Conservation (phyloP, 148 eudicot genomes). For the Nyssa sinensis region DNA sequence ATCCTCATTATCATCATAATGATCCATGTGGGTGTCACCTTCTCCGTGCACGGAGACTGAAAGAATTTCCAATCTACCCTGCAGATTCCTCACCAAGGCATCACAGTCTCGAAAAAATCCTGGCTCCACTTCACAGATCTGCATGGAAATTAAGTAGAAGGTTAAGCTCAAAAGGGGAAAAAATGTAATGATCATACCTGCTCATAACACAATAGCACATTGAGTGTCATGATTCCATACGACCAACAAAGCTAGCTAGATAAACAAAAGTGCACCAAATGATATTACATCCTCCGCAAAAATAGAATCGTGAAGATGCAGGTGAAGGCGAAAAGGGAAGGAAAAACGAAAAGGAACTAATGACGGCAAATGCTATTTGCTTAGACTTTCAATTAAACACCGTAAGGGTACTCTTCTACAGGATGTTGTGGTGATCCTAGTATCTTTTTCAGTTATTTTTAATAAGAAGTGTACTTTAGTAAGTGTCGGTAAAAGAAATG, state of each 20-base stretch:
- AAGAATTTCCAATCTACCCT: conserved; percentile 84
- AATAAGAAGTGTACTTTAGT: too few species aligned
- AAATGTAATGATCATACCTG: not conserved
- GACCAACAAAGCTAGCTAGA: not conserved
- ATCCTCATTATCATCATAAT: conserved; percentile 65
- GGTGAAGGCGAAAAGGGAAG: not conserved
- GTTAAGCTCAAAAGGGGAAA: conserved; percentile 1
- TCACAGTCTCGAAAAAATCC: conserved; percentile 78
- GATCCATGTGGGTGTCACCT: conserved; percentile 69
- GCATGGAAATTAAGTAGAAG: conserved; percentile 10
- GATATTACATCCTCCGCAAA: not conserved
- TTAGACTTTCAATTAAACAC: too few species aligned
- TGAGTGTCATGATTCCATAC: not conserved
- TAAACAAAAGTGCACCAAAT: not conserved
- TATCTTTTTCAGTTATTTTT: too few species aligned
- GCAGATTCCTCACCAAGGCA: conserved; percentile 63
- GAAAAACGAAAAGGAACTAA: not conserved
- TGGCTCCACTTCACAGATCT: conserved; percentile 89
- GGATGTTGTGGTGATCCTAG: too few species aligned
- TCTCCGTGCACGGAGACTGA: conserved; percentile 80
- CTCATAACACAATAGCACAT: not conserved
- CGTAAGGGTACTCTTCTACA: too few species aligned
- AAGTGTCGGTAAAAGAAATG: too few species aligned
- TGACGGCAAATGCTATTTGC: not conserved
- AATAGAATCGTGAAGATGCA: not conserved